phyloP scores from a whole-genome alignment of 768 basidiomycete genomes.

The Gelatoporia subvermispora region DNA sequence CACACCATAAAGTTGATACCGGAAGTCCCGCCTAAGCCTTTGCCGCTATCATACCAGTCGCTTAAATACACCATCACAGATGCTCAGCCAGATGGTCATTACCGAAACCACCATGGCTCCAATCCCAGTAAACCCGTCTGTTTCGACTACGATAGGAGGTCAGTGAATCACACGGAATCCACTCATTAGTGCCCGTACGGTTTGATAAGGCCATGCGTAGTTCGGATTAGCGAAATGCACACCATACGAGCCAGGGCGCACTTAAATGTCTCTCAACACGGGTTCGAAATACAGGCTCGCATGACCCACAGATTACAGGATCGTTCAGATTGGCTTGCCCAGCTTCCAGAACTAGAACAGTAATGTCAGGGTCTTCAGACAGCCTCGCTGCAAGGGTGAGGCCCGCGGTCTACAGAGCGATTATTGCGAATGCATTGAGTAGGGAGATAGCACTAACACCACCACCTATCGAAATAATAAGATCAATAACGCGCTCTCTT shows the following conservation, averaged over 20 bases:
- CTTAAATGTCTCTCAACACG: constrained; percentile 9
- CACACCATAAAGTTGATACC: no score
- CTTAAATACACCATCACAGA: not conserved
- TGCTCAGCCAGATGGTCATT: not conserved
- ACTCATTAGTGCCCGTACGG: no score
- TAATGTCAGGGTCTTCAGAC: constrained; percentile 29
- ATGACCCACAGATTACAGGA: constrained; percentile 9
- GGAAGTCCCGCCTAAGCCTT: no score
- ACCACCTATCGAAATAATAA: no score
- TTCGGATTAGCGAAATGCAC: constrained; percentile 14
- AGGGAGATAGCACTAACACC: constrained; percentile 7
- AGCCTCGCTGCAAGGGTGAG: constrained; percentile 38
- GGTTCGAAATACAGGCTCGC: not conserved
- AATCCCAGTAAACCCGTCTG: constrained; percentile 7
- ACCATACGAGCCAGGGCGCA: constrained; percentile 12
- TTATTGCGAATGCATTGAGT: not conserved
- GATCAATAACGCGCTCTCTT: not conserved
- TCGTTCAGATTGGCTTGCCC: constrained; percentile 18
- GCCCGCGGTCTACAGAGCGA: constrained; percentile 24
- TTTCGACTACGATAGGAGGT: constrained; percentile 3
- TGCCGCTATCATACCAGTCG: not conserved
- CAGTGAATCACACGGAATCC: no score
- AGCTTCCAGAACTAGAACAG: constrained; percentile 34
- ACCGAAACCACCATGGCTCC: constrained; percentile 8
- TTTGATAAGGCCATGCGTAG: constrained; percentile 15